Base-by-base conservation (phyloP, 192 early-diverging fungal species). In the Anaeromyces robustus region DNA sequence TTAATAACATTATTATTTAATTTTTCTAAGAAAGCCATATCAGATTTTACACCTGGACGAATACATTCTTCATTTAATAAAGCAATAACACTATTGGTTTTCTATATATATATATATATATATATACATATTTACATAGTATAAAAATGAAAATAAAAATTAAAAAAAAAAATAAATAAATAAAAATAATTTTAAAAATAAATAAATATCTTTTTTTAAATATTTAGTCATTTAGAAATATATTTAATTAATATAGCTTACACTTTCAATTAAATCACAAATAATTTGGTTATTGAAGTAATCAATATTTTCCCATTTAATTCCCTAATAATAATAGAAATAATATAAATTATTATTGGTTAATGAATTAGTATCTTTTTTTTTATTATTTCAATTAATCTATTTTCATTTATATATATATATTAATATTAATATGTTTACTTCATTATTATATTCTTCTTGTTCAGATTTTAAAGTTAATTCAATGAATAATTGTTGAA, bases 221-320 rank as follows among this genome's bases (percentile, higher is more conserved):
- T 34, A 7, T 96, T 96, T 39, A 96, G 96, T 68, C 92, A 92
- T 34, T 34, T 34, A 7, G 3, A 7, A 34, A 34, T 52, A 52
- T 22, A 4, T 14, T 52, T 14, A 18, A 52, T 14, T 39, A 52
- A 52, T 22, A 52, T 14, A 22, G 22, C 43, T 52, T 4, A 52
- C 43, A 22, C 93, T 95, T 85, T 99, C 97, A 79, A 99, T 99
- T 79, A 99, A 87, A 81, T 99, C 97, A 81, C 97, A 97, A 32
- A 99, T 97, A 41, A 98, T 89, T 87, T 97, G 97, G 19, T 99
- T 99, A 89, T 99, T 98, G 87, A 99, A 99, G 85, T 95, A 99
- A 80, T 96, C 93, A 82, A 99, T 98, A n/a, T 96, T 96, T n/a
- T 95, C 96, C 97, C 97, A 99, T 83, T 96, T 85, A 85, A 99